These are phyloP conservation scores for Calonectria crousiana DNA, from an alignment of 2,329 filamentous ascomycete genomes.

Conservation along the genomic window DNA sequence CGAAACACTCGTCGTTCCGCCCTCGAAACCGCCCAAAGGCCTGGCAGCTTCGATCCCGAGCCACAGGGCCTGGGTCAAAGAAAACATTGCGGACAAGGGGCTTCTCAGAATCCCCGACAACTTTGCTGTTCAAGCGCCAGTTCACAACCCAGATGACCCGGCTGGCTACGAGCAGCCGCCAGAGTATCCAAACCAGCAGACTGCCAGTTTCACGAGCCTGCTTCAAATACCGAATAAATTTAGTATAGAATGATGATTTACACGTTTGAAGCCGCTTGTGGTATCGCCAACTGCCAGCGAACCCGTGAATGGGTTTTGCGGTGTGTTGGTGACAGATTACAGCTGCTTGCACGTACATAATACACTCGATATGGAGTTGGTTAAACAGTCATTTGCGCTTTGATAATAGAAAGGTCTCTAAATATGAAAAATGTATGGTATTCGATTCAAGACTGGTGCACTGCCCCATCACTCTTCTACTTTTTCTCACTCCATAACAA, in stretches of 20 bases:
- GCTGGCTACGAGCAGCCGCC: conserved; percentile 70
- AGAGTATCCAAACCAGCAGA: conserved; percentile 90
- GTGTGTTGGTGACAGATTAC: background rate
- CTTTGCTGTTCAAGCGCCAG: conserved; percentile 81
- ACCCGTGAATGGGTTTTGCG: background rate
- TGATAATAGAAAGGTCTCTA: background rate
- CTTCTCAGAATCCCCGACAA: conserved; percentile 80
- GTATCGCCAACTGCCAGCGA: background rate
- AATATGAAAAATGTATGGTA: background rate
- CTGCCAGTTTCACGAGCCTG: conserved; percentile 80
- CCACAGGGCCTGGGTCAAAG: conserved; percentile 77
- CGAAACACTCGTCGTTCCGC: conserved; percentile 73
- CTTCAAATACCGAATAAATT: conserved; percentile 52
- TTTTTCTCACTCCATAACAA: background rate
- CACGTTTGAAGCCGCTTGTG: background rate
- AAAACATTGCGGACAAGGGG: conserved; percentile 73
- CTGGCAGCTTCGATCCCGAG: conserved; percentile 2
- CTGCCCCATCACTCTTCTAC: background rate
- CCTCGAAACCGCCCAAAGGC: conserved; percentile 69
- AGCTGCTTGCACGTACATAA: background rate
- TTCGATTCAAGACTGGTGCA: background rate
- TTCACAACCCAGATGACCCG: conserved; percentile 71
- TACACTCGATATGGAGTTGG: background rate
- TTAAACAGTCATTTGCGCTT: background rate
- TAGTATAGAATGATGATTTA: background rate